A percentile compares a stretch with the other conserved stretches of the same genome.
These are phyloP conservation scores for Aegilops longissima DNA, from an alignment of 176 grass and related monocot species.

Conservation along the genomic window DNA sequence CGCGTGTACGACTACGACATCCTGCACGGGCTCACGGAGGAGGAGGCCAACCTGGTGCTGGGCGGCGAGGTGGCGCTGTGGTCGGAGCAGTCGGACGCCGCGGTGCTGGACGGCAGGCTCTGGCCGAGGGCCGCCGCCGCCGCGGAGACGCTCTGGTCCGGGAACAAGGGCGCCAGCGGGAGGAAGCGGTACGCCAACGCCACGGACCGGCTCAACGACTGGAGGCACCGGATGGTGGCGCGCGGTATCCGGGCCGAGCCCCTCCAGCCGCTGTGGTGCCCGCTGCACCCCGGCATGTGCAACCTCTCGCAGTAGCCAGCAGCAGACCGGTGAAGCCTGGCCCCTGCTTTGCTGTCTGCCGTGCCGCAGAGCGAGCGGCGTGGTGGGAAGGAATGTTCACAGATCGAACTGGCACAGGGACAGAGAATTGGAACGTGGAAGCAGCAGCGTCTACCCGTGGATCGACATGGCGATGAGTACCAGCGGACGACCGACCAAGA, in stretches of 20 bases:
- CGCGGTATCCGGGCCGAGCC: constrained; percentile 90
- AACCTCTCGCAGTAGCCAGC: constrained; percentile 56
- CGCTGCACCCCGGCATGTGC: constrained; percentile 74
- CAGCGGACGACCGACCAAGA: background rate
- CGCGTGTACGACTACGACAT: constrained; percentile 98
- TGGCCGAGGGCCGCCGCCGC: constrained; percentile 82
- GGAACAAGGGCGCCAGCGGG: constrained; percentile 67
- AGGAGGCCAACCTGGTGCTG: constrained; percentile 63
- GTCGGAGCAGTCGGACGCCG: constrained; percentile 83
- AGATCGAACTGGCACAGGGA: background rate
- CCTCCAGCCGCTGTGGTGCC: constrained; percentile 82
- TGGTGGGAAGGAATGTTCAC: background rate
- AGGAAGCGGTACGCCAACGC: constrained; percentile 78
- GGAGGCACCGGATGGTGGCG: constrained; percentile 71
- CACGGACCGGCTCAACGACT: constrained; percentile 70
- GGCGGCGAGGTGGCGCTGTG: constrained; percentile 93
- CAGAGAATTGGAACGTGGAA: background rate
- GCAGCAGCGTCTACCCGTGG: background rate
- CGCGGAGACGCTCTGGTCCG: constrained; percentile 83
- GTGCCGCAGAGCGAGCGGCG: background rate
- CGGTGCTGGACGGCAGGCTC: constrained; percentile 67
- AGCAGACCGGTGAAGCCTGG: background rate
- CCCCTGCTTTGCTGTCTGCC: background rate
- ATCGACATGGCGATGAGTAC: background rate
- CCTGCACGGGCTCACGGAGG: constrained; percentile 73